These are phyloP conservation scores for Trichophyton schoenleinii DNA, from an alignment of 2,329 filamentous ascomycete genomes.

Conservation along the genomic window DNA sequence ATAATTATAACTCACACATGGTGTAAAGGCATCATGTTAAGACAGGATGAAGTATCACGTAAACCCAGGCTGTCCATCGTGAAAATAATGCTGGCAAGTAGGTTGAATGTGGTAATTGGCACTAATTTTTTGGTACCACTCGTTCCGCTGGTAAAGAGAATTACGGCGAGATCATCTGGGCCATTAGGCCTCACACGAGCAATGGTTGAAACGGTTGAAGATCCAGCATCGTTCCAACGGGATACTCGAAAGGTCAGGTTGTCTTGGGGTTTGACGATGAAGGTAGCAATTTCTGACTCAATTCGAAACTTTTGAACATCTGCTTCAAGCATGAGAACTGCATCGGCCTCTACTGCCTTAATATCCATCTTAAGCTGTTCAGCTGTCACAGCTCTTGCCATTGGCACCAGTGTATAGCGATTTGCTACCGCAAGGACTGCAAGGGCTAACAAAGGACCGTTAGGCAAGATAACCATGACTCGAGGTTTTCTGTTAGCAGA, in stretches of 20 bases:
- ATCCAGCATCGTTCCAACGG: neutral
- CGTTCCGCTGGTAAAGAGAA: conserved; percentile 5
- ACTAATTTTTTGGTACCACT: conserved; percentile 3
- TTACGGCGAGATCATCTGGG: conserved; percentile 1
- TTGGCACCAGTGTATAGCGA: neutral
- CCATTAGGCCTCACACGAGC: neutral
- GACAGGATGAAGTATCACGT: neutral
- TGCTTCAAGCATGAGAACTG: neutral
- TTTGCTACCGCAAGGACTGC: neutral
- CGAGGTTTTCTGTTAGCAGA: neutral
- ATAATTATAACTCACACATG: neutral
- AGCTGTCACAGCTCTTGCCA: neutral
- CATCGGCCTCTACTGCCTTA: neutral
- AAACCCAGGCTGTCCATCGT: neutral
- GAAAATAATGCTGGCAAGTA: neutral
- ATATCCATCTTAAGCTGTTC: neutral
- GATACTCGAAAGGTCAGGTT: conserved; percentile 2
- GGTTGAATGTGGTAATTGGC: neutral
- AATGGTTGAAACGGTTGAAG: too few relatives aligned
- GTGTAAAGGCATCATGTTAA: conserved; percentile 5
- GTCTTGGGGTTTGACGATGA: neutral
- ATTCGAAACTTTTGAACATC: neutral
- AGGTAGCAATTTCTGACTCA: neutral
- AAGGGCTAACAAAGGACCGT: neutral
- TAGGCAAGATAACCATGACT: conserved; percentile 2